Evolutionary conservation across 768 basidiomycete genomes (phyloP), one percentile per base, ranked within the genome.

Genomic region (Calvatia gigantea): DNA sequence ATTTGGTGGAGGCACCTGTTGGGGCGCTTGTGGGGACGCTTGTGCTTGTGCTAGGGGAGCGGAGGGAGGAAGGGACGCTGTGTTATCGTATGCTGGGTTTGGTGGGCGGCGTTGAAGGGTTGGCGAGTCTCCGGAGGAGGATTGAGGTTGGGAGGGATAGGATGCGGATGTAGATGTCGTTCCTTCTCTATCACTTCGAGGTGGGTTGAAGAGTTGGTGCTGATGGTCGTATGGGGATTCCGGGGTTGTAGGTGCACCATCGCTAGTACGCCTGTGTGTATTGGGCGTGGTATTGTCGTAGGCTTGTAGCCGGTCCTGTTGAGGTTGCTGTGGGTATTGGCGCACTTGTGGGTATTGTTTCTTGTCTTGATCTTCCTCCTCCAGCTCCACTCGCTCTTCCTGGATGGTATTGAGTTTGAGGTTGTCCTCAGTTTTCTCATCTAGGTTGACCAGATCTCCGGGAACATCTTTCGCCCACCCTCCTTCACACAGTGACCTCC

Each of bases 401-500:
- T 45, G 45, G 21, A 55, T 53, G n/a, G 47, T 56, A 44, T 52
- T 54, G 17, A 45, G 38, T 47, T 41, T 48, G 33, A 53, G 38
- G 29, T 54, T 61, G 14, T 58, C 44, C 35, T 43, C 27, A 27
- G 52, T n/a, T 19, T 39, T 56, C 19, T 61, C 54, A 19, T 67
- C 67, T 19, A 65, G 56, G 41, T 73, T 69, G 9, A 70, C 68
- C n/a, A 85, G 65, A 59, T 76, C 75, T 11, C 65, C 64, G 3
- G 84, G 84, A 4, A 80, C 41, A 6, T 71, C 64, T 3, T 85
- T 83, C 4, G 73, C 70, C 86, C 89, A 92, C 7, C 81, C 81
- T 11, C 86, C 89, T 70, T 93, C 90, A 62, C 89, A 91, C 2
- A 87, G 71, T 4, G 84, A 75, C 49, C 82, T 77, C 83, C 84